These are phyloP conservation scores for Xylariaceae sp. DNA, from an alignment of 2,329 filamentous ascomycete species.

Conservation along the genomic window DNA sequence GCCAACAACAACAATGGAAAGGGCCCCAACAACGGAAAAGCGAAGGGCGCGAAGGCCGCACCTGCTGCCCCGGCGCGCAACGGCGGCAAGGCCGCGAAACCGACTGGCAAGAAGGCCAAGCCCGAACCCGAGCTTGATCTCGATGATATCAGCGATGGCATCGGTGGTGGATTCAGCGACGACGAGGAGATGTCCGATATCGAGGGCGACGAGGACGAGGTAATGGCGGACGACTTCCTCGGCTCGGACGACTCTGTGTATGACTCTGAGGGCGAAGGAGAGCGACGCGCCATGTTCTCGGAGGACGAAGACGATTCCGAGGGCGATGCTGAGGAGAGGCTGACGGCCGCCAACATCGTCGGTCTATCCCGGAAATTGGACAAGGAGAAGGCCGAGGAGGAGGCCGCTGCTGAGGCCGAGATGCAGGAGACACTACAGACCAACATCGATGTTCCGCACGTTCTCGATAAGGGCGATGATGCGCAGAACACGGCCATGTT, in stretches of 20 bases:
- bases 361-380: conserved; percentile 85
- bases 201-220: conserved; percentile 31
- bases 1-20: conserved; percentile 9
- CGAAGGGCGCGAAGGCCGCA: conserved; percentile 31
- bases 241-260: conserved; percentile 57
- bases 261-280: conserved; percentile 63
- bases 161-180: conserved; percentile 40
- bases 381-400: conserved; percentile 67
- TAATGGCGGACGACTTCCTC: conserved; percentile 55
- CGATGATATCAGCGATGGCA: conserved; percentile 41
- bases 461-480: conserved; percentile 58
- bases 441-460: conserved; percentile 75
- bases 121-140: conserved; percentile 43
- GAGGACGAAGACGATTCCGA: conserved; percentile 74
- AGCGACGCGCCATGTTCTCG: conserved; percentile 73
- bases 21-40: conserved; percentile 26
- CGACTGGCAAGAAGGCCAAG: conserved; percentile 34
- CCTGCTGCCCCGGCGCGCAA: conserved; percentile 35
- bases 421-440: conserved; percentile 84
- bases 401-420: conserved; percentile 77
- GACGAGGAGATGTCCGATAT: conserved; percentile 35
- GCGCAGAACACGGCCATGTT: conserved; percentile 60
- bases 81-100: conserved; percentile 29
- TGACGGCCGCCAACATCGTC: conserved; percentile 94
- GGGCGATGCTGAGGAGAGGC: conserved; percentile 79